Percentiles rank a stretch among this genome's conserved stretches.
phyloP scores from a whole-genome alignment of 805 yeast species.

The Myxozyma mucilagina region DNA sequence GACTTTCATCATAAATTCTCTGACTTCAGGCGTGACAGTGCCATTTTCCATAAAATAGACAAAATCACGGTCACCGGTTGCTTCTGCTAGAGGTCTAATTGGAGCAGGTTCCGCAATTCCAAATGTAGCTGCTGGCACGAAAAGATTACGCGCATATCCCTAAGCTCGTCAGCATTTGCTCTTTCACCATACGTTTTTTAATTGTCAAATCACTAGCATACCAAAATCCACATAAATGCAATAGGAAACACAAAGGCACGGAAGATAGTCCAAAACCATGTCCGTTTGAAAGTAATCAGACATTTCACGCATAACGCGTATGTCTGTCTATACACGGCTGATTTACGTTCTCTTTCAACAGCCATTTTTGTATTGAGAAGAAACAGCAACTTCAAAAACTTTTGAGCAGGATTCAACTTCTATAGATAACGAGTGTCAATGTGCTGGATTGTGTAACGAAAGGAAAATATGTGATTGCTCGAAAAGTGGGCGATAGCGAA shows the following conservation, averaged over 20 bases:
- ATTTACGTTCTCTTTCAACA: constrained; percentile 8
- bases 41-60: constrained; percentile 36
- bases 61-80: constrained; percentile 35
- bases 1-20: constrained; percentile 36
- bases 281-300: constrained; percentile 28
- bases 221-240: constrained; percentile 40
- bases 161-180: constrained; percentile 7
- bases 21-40: constrained; percentile 36
- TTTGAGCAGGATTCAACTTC: no score
- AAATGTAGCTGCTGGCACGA: constrained; percentile 37
- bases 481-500: no score
- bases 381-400: not conserved
- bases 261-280: constrained; percentile 40
- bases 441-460: no score
- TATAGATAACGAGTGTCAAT: no score
- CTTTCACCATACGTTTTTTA: not conserved
- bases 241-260: constrained; percentile 40
- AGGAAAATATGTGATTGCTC: no score
- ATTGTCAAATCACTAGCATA: constrained; percentile 7
- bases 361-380: not conserved
- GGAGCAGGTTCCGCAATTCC: constrained; percentile 39
- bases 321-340: constrained; percentile 28
- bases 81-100: constrained; percentile 33
- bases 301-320: constrained; percentile 27
- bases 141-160: constrained; percentile 41